Evolutionary conservation across 768 basidiomycete species (phyloP).

Genomic region (Lyophyllum atratum): DNA sequence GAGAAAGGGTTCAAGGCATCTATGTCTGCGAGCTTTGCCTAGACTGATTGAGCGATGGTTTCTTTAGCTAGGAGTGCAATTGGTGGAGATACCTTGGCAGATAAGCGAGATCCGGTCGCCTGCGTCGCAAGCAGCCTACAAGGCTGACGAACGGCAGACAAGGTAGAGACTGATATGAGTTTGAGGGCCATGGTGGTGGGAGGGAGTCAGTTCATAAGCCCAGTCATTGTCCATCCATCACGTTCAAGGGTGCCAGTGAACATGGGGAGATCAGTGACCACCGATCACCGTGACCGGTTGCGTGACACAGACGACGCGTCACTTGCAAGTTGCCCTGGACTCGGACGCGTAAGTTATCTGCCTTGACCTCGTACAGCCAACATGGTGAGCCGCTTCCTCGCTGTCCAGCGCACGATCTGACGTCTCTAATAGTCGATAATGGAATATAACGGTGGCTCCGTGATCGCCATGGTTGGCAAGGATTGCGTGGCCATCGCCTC

Average conservation of each 20-base stretch:
- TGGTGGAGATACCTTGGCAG: slow-evolving; percentile 13
- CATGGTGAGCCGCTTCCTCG: slow-evolving; percentile 37
- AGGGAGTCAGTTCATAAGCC: background rate
- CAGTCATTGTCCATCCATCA: background rate
- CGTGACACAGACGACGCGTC: slow-evolving; percentile 46
- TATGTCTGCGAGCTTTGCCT: slow-evolving; percentile 60
- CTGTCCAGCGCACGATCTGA: slow-evolving; percentile 12
- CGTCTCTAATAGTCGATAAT: slow-evolving; percentile 70
- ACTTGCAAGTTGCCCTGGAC: too few relatives aligned
- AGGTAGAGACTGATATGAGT: background rate
- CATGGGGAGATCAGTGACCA: background rate
- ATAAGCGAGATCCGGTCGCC: slow-evolving; percentile 14
- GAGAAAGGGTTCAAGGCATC: slow-evolving; percentile 52
- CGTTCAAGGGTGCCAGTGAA: background rate
- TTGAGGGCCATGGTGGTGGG: slow-evolving; percentile 7
- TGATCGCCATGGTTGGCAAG: slow-evolving; percentile 99
- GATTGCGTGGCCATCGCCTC: slow-evolving; percentile 98
- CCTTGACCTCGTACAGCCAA: slow-evolving; percentile 21
- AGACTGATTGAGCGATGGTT: slow-evolving; percentile 1
- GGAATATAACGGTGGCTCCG: slow-evolving; percentile 96
- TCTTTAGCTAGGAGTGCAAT: background rate
- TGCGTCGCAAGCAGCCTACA: slow-evolving; percentile 16
- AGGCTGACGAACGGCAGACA: background rate
- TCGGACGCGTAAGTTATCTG: slow-evolving; percentile 31
- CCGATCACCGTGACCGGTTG: slow-evolving; percentile 19